Evolutionary conservation across 1,284 basidiomycete genomes (phyloP), one percentile per base, ranked within the genome.

Genomic region (Pterula multifida): DNA sequence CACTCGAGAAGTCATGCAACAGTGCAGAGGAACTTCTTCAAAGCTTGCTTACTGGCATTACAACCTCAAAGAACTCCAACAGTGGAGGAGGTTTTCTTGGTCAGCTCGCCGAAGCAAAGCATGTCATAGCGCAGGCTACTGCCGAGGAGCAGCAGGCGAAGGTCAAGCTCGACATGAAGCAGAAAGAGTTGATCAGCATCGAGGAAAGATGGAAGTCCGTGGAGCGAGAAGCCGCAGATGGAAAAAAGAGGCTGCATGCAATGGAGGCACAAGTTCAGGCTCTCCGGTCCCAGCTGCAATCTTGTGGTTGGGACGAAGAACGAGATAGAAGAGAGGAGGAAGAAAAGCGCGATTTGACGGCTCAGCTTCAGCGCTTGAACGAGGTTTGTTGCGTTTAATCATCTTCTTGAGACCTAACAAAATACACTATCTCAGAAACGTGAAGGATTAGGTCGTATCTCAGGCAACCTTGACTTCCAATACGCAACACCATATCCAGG

Each of bases 11-110:
- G 2, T 78, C 82, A 23, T 74, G 96, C 3, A 66, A 75, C 22
- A 85, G 81, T 35, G 79, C 85, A 15, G 95, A 98, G 64, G 91
- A 94, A 61, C 83, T 99, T n/a, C 75, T 98, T 0, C 95, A 98
- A 64, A 93, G 90, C 0, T 78, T 98, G 9, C 75, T 95, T 39
- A 98, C 95, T 0, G 96, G 96, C 46, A 79, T 98, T 17, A 85
- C 88, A 1, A 81, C 80, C 3, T 77, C 74, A 35, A 74, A 73
- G 36, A 76, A 80, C 25, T 71, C 69, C 50, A 72, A 70, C 49
- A 63, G 67, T 19, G 72, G 65, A 2, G 86, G 91, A 6, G 93
- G 94, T 0, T 99, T 97, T 65, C 86, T 98, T 79, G 96, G 94
- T 24, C 93, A 97, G 63, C 78, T 99, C 23, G 90, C 93, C 1